Base-by-base conservation (phyloP, 352 stramenopile genomes). In the Phytophthora pinifolia region DNA sequence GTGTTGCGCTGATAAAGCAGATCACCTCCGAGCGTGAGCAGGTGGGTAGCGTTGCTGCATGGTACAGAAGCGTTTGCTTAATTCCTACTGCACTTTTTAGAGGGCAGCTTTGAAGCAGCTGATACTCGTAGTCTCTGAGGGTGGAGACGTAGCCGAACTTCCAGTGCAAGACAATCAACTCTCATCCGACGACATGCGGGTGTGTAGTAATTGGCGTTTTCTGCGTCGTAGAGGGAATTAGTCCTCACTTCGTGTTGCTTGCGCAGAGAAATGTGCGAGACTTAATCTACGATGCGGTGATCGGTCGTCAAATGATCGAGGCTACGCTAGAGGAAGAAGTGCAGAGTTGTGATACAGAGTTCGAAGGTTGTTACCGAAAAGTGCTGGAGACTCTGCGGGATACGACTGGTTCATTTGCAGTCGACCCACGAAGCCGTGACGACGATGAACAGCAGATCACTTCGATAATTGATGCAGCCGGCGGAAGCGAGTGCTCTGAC, bases 281-380 rank as follows among this genome's bases (percentile, higher is more conserved):
- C 27, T 42, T 92, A 17, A 74, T 92, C 13, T 83, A 88, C 17
- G 82, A 92, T 25, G 74, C 79, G 10, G 66, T 92, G 5, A 81
- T 92, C 12, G 82, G 82, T 0, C 71, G 83, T 18, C 64, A 92
- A 59, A 78, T 89, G 62, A 65, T 92, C 7, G 70, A 83, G 38
- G 57, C 72, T 2, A 67, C 81, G 1, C 45, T 92, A 9, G 72
- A 81, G n/a, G 70, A 84, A 27, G 70, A 92, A 60, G 64, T 69
- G 12, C 17, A 61, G 1, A 35, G 46, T 27, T 76, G 65, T 34
- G 74, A 88, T 13, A 54, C 70, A 2, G 74, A 85, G 12, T 76
- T 70, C 29, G 52, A 62, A 27, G 6, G 32, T 25, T 53, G 39
- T 3, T 86, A 78, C 53, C 54, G 54, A 5, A 39, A 45, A 2